Base-by-base conservation (phyloP, 148 eudicot species). In the Diospyros kaki region DNA sequence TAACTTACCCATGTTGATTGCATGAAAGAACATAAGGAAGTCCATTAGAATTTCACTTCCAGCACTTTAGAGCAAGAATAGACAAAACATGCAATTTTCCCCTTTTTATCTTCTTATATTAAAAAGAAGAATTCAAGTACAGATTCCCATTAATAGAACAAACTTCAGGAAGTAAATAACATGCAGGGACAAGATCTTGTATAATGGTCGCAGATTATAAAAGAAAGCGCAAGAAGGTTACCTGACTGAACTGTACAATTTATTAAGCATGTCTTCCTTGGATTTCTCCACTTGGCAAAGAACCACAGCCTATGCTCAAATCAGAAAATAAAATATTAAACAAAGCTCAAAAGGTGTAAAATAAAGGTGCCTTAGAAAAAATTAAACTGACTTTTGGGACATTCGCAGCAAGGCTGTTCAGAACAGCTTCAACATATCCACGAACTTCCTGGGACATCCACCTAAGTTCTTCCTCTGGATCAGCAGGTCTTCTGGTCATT, bases 381-480 rank as follows among this genome's bases (percentile, higher is more conserved):
- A 64, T 58, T 39, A 41, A 54, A 78, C 90, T 15, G 39, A 94
- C 98, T 85, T 94, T 94, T 55, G 98, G 97, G 74, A 94, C 98
- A 87, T 94, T 94, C 52, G 98, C 98, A 10, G 94, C 97, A 79
- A 94, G 97, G 72, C 97, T 91, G 80, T 94, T 91, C 52, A 94
- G 87, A 73, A 91, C 97, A 59, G 98, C 98, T 88, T 94, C 97
- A 75, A 94, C 97, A 81, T 94, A 94, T 83, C 97, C 97, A 75
- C 98, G 93, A 75, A 94, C 98, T 91, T 94, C 98, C 69, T 88
- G 98, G 81, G 98, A 80, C 97, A 94, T 94, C 98, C 98, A 94
- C n/a, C 97, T 87, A 71, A 94, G 97, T 86, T 94, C 97, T 94
- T 93, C 98, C 75, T 93, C 98, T 9, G 98, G 98, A 75, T 95